Conservation (phyloP, 441 rosid genomes). For the Euphorbia neoarborescens region DNA sequence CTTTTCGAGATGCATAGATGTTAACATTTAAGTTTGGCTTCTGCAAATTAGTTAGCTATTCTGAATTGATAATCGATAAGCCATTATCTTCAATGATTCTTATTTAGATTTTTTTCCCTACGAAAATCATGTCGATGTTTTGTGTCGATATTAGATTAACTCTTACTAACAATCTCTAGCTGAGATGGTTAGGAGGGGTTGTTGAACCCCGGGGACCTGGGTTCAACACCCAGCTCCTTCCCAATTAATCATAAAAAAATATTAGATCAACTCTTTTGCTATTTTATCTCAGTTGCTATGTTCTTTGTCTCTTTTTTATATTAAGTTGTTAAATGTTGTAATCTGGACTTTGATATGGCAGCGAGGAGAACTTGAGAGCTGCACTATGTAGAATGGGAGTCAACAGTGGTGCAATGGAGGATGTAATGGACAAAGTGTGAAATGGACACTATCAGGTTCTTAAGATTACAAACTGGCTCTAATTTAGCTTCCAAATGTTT, state of each 20-base stretch:
- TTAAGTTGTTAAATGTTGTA: neutral
- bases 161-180: too few species aligned
- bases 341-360: slow-evolving; percentile 20
- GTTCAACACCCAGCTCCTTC: too few species aligned
- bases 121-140: neutral
- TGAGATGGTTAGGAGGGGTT: too few species aligned
- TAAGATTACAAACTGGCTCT: slow-evolving; percentile 9
- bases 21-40: neutral
- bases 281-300: neutral
- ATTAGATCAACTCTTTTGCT: neutral
- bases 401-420: slow-evolving; percentile 53
- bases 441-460: slow-evolving; percentile 84
- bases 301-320: neutral
- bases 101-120: neutral
- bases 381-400: slow-evolving; percentile 80
- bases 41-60: neutral
- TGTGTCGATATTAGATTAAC: neutral
- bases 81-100: neutral
- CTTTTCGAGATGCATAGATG: neutral
- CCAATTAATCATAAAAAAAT: too few species aligned
- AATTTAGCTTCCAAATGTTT: neutral
- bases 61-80: neutral
- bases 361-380: slow-evolving; percentile 80
- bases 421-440: slow-evolving; percentile 68
- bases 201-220: too few species aligned